These are phyloP conservation scores for Solanum microdontum DNA, from an alignment of 257 asterid species.

Conservation along the genomic window DNA sequence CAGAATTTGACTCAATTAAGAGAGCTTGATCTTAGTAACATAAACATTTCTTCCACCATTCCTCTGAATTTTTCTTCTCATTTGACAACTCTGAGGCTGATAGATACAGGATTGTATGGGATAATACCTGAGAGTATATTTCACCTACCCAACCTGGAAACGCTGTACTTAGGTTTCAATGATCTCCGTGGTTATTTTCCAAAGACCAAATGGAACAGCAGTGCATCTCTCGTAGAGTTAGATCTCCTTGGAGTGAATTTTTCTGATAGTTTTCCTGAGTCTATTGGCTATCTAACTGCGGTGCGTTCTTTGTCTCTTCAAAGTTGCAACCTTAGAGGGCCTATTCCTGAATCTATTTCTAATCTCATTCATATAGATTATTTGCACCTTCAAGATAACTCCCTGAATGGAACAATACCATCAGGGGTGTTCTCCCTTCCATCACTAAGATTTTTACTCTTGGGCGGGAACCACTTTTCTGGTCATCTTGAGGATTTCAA, in stretches of 20 bases:
- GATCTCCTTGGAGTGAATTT: neutral
- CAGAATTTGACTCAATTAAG: neutral
- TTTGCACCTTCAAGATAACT: neutral
- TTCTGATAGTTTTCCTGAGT: neutral
- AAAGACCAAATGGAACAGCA: neutral
- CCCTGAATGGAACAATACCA: neutral
- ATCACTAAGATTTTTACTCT: too few species aligned
- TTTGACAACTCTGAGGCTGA: accelerated
- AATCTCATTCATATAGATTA: neutral
- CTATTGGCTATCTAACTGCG: neutral
- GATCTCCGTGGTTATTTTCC: neutral
- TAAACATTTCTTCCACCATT: neutral
- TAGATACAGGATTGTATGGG: neutral
- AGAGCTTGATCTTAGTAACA: neutral
- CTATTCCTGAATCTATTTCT: neutral
- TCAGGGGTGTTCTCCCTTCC: neutral
- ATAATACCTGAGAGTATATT: neutral
- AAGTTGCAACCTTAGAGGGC: neutral
- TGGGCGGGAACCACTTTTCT: too few species aligned
- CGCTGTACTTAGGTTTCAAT: accelerated
- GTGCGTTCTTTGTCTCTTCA: neutral
- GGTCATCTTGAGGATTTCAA: too few species aligned
- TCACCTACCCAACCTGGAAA: neutral
- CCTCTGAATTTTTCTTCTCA: neutral
- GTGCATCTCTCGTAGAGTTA: neutral